These are phyloP conservation scores for Gloeopeniophorella convolvens DNA, from an alignment of 768 basidiomycete species.

Conservation along the genomic window DNA sequence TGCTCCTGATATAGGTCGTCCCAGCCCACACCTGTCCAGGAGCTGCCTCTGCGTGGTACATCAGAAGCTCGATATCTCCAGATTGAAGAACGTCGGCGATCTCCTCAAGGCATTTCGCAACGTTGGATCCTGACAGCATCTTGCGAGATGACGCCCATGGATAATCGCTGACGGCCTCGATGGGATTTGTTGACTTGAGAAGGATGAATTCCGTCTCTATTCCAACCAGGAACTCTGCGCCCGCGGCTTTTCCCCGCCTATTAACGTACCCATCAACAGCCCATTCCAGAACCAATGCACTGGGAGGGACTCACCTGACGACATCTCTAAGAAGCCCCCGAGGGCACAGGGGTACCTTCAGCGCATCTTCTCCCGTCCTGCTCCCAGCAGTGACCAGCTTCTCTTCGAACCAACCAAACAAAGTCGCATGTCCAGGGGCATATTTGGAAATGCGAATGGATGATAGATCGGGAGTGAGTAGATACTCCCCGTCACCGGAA, in stretches of 20 bases:
- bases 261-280: neutral
- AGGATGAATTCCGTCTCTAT: constrained; percentile 68
- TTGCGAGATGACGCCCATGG: constrained; percentile 41
- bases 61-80: constrained; percentile 54
- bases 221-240: constrained; percentile 54
- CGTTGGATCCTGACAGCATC: constrained; percentile 40
- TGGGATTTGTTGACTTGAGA: constrained; percentile 42
- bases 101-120: constrained; percentile 44
- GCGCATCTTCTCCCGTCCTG: constrained; percentile 27
- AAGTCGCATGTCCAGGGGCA: constrained; percentile 50
- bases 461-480: constrained; percentile 50
- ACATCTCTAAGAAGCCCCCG: constrained; percentile 47
- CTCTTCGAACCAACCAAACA: constrained; percentile 68
- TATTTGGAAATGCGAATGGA: constrained; percentile 50
- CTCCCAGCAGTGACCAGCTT: constrained; percentile 36
- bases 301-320: constrained; percentile 37
- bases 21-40: constrained; percentile 49
- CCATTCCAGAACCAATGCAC: neutral
- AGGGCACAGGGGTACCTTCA: constrained; percentile 52
- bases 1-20: neutral
- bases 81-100: constrained; percentile 45
- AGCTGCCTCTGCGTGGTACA: constrained; percentile 65
- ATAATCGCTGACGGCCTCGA: constrained; percentile 40
- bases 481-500: constrained; percentile 46
- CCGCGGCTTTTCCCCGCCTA: constrained; percentile 31